Evolutionary conservation across 345 rosid genomes (phyloP).

Genomic region (Pistacia vera): DNA sequence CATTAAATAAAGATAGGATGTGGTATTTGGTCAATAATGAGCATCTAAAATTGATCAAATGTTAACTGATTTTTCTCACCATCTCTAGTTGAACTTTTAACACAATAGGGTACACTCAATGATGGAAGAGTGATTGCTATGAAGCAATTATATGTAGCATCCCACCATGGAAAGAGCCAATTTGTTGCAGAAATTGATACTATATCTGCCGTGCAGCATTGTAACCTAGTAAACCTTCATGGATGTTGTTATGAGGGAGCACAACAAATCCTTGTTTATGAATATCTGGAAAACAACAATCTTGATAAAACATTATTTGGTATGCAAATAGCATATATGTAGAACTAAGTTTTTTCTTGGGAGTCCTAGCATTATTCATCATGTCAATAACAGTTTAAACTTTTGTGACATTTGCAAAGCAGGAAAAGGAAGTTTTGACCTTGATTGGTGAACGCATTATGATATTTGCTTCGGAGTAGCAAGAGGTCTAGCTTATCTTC

Average conservation of each 20-base stretch:
- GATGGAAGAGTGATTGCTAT: slow-evolving; percentile 10
- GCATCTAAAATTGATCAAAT: no score
- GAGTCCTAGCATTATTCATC: no score
- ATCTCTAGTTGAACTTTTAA: not conserved
- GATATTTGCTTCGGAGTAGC: no score
- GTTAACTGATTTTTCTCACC: not conserved
- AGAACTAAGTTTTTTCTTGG: not conserved
- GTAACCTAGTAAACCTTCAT: slow-evolving; percentile 56
- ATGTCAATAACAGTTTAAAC: not conserved
- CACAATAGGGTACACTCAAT: slow-evolving; percentile 4
- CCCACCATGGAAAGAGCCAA: slow-evolving; percentile 24
- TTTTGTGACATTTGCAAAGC: not conserved
- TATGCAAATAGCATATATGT: slow-evolving; percentile 1
- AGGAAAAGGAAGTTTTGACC: no score
- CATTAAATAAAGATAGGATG: no score
- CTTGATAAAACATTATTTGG: slow-evolving; percentile 57
- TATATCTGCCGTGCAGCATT: slow-evolving; percentile 44
- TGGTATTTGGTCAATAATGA: no score
- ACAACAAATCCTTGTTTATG: slow-evolving; percentile 49
- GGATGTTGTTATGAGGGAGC: slow-evolving; percentile 54
- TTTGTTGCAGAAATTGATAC: slow-evolving; percentile 26
- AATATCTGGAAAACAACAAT: slow-evolving; percentile 55
- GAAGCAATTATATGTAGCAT: slow-evolving; percentile 21
- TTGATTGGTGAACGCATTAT: no score
- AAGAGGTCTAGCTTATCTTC: no score